Evolutionary conservation across 2,329 filamentous ascomycete species (phyloP), one percentile per base, ranked within the genome.

Genomic region (Fusarium sp.): DNA sequence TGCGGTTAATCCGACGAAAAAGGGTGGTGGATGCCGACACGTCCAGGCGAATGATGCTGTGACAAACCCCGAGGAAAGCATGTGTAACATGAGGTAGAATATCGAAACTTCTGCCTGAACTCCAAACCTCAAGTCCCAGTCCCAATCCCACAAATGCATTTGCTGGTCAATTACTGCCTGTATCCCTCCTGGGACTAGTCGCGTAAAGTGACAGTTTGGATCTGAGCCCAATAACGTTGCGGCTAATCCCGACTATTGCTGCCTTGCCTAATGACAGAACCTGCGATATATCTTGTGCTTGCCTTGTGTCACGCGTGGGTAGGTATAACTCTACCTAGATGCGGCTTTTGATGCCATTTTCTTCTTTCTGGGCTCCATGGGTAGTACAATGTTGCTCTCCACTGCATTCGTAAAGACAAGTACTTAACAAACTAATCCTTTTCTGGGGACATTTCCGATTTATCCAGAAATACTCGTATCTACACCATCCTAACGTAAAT

Each of bases 1-100:
- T 67, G 46, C 43, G 66, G 63, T 62, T 71, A 67, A 60, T 63
- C 72, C 67, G 65, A 63, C 53, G 58, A 68, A 62, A 64, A 58
- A 63, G 56, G 50, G 45, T 63, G 66, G 57, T 59, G 67, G 59
- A 60, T 61, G 48, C 43, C 55, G 66, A 65, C 18, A 68, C 37
- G 58, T 58, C 46, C 47, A 48, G 64, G 56, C 56, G 49, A 43
- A 59, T 30, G 63, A 59, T 48, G 60, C 66, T 64, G 68, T 72
- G 69, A 74, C 63, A 34, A 55, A 58, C 59, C 62, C 45, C 42
- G 68, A 73, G 71, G 65, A 51, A 64, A 69, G 47, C 42, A 60
- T 66, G 64, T 70, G 58, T 40, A 63, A 49, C 58, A 63, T 57
- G 43, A 63, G 60, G 56, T 69, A 67, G 49, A 54, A 55, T 32